Conservation (phyloP, 306 rosid species). For the Biancaea sappan region DNA sequence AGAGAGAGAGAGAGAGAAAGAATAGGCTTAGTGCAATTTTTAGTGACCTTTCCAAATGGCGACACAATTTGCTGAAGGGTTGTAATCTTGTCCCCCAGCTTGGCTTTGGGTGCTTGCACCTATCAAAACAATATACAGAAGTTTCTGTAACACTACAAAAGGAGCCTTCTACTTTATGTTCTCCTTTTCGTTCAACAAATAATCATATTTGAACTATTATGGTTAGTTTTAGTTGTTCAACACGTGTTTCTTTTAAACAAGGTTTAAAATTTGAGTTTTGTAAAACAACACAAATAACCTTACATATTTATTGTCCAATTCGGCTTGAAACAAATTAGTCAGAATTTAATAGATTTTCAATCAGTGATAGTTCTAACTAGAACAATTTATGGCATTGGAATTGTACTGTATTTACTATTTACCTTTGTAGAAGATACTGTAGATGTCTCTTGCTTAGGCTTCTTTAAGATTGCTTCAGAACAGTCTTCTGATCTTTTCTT, state of each 20-base stretch:
- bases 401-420: no score
- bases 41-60: conserved; percentile 93
- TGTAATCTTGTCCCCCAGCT: conserved; percentile 81
- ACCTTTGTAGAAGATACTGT: conserved; percentile 75
- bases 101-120: conserved; percentile 93
- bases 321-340: no score
- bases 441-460: conserved; percentile 64
- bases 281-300: no score
- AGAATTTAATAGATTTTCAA: no score
- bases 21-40: conserved; percentile 28
- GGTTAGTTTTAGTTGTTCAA: no score
- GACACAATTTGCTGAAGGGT: conserved; percentile 98
- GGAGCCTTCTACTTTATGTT: conserved; percentile 4
- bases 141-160: conserved; percentile 5
- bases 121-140: conserved; percentile 39
- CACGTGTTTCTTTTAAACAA: no score
- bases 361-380: no score
- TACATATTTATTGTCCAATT: no score
- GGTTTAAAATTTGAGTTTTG: no score
- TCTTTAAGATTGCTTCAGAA: conserved; percentile 65
- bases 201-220: no score
- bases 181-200: conserved; percentile 15
- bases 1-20: neutral
- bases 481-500: conserved; percentile 85
- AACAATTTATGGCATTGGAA: no score